Conservation (phyloP, 345 rosid genomes). For the Eucalyptus cloeziana region DNA sequence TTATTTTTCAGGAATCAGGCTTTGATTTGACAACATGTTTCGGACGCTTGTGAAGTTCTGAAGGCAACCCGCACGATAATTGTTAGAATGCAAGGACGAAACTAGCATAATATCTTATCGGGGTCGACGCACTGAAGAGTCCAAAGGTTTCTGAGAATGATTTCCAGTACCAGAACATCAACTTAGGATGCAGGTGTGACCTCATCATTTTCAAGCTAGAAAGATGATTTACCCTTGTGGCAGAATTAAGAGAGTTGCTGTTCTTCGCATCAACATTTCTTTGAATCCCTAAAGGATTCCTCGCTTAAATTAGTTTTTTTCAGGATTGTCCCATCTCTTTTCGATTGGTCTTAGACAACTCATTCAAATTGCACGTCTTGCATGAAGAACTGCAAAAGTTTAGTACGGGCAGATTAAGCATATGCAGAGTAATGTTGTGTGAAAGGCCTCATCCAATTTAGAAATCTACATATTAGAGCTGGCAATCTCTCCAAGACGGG, state of each 20-base stretch:
- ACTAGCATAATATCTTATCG: background rate
- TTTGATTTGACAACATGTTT: background rate
- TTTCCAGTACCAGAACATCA: background rate
- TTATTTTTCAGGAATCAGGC: background rate
- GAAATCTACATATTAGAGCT: background rate
- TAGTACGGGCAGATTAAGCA: background rate
- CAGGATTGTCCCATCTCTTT: accelerated
- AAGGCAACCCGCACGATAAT: accelerated
- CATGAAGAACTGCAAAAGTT: background rate
- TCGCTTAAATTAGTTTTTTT: background rate
- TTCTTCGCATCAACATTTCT: constrained; percentile 12
- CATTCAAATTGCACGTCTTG: background rate
- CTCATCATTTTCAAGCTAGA: constrained; percentile 2
- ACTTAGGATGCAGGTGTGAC: constrained; percentile 5
- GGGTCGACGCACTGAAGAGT: background rate
- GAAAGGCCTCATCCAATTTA: background rate
- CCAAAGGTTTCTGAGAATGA: background rate
- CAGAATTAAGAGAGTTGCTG: constrained; percentile 1
- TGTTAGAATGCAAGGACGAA: accelerated
- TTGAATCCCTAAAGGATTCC: background rate
- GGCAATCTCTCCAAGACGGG: background rate
- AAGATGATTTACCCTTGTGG: background rate
- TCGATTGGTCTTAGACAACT: background rate
- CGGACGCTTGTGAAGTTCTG: background rate
- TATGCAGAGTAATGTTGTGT: background rate